Percentiles rank a stretch among this genome's conserved stretches.
These are phyloP conservation scores for Penicillium angulare DNA, from an alignment of 495 filamentous ascomycete species.

Conservation along the genomic window DNA sequence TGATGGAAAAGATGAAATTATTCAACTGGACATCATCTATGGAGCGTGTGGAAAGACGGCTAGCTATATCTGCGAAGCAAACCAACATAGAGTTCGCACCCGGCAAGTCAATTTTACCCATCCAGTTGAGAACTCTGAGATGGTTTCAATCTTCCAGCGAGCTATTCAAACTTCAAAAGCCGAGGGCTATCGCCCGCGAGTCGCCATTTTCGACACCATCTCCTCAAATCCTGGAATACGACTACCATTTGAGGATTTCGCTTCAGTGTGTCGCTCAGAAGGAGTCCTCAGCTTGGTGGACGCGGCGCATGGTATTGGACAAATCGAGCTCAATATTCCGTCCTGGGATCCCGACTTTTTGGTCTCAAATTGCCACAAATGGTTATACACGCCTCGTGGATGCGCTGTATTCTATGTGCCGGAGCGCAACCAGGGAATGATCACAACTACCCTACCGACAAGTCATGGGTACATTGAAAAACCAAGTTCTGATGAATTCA, in stretches of 20 bases:
- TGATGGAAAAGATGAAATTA: conserved; percentile 49
- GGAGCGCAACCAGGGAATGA: conserved; percentile 63
- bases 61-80: conserved; percentile 62
- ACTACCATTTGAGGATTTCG: conserved; percentile 67
- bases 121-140: conserved; percentile 55
- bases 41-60: conserved; percentile 66
- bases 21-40: conserved; percentile 68
- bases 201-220: conserved; percentile 76
- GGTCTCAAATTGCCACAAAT: conserved; percentile 77
- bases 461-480: conserved; percentile 40
- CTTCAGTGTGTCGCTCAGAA: conserved; percentile 54
- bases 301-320: conserved; percentile 73
- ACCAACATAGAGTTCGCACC: conserved; percentile 24
- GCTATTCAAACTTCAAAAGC: conserved; percentile 37
- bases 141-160: conserved; percentile 47
- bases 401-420: conserved; percentile 78
- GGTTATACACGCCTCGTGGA: conserved; percentile 71
- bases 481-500: too few species aligned
- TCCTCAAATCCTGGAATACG: conserved; percentile 65
- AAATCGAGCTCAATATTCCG: conserved; percentile 60
- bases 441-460: conserved; percentile 70
- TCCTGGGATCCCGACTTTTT: conserved; percentile 72
- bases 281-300: conserved; percentile 62
- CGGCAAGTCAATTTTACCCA: conserved; percentile 40
- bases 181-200: conserved; percentile 39